A percentile compares a stretch with the other conserved stretches of the same genome.
Conservation (phyloP, 768 basidiomycete species). For the Phylloporus rhodoxanthus region DNA sequence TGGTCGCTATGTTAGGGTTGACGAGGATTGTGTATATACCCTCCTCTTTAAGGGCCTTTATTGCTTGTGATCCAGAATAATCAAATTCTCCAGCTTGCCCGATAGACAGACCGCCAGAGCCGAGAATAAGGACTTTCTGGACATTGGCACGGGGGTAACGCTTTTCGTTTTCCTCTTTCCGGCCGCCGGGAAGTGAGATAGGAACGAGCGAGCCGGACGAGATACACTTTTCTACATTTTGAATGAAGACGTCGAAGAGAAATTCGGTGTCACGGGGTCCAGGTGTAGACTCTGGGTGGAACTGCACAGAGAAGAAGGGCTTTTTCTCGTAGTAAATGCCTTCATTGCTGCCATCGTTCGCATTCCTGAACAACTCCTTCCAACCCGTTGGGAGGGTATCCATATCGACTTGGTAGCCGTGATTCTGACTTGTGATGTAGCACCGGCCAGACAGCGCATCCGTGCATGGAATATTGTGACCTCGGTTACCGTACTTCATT, state of each 20-base stretch:
- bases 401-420: slow-evolving; percentile 93
- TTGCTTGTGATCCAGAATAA: slow-evolving; percentile 98
- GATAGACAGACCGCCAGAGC: slow-evolving; percentile 95
- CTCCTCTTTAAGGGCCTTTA: slow-evolving; percentile 98
- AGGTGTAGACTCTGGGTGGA: slow-evolving; percentile 96
- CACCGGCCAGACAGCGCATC: slow-evolving; percentile 90
- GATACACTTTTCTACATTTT: slow-evolving; percentile 73
- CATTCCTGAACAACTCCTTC: slow-evolving; percentile 93
- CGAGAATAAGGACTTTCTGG: slow-evolving; percentile 92
- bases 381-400: slow-evolving; percentile 73
- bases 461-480: slow-evolving; percentile 97
- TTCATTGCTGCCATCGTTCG: slow-evolving; percentile 96
- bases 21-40: slow-evolving; percentile 99
- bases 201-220: slow-evolving; percentile 48
- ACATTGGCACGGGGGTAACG: slow-evolving; percentile 69
- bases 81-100: slow-evolving; percentile 99
- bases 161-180: slow-evolving; percentile 74
- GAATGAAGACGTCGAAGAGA: slow-evolving; percentile 95
- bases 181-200: slow-evolving; percentile 72
- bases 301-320: slow-evolving; percentile 98
- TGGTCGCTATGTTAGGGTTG: slow-evolving; percentile 99
- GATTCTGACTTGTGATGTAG: slow-evolving; percentile 99
- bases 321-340: slow-evolving; percentile 91
- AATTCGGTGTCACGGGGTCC: slow-evolving; percentile 98
- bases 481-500: slow-evolving; percentile 99